Evolutionary conservation across 2,329 filamentous ascomycete genomes (phyloP).

Genomic region (Ophioceras dolichostomum): DNA sequence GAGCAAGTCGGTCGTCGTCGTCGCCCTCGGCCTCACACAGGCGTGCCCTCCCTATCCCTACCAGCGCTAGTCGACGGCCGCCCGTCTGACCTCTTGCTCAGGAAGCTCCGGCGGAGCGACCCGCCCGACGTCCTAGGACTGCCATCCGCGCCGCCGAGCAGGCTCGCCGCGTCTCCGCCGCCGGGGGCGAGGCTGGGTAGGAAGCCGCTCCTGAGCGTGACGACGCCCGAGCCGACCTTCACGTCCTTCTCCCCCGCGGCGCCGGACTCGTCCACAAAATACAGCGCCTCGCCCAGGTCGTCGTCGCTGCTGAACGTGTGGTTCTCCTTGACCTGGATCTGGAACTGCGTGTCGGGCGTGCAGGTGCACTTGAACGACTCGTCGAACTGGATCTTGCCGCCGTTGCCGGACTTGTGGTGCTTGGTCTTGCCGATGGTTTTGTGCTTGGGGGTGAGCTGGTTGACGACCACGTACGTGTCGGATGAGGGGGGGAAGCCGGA

Average conservation of each 20-base stretch:
- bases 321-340: slow-evolving; percentile 74
- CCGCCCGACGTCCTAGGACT: too few relatives aligned
- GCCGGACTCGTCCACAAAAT: slow-evolving; percentile 78
- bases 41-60: slow-evolving; percentile 35
- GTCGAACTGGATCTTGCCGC: slow-evolving; percentile 58
- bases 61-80: too few relatives aligned
- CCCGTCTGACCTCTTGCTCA: slow-evolving; percentile 35
- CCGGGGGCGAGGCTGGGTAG: too few relatives aligned
- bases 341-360: slow-evolving; percentile 74
- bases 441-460: slow-evolving; percentile 52
- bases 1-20: too few relatives aligned
- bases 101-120: slow-evolving; percentile 37
- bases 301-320: slow-evolving; percentile 75
- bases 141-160: slow-evolving; percentile 26
- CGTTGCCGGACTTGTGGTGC: slow-evolving; percentile 62
- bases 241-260: slow-evolving; percentile 60
- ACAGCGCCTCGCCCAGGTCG: slow-evolving; percentile 71
- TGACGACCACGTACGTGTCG: slow-evolving; percentile 68
- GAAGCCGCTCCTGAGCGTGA: slow-evolving; percentile 67
- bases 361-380: slow-evolving; percentile 71
- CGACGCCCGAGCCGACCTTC: slow-evolving; percentile 57
- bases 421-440: slow-evolving; percentile 90
- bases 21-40: too few relatives aligned
- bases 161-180: slow-evolving; percentile 30
- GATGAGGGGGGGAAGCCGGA: slow-evolving; percentile 63